Evolutionary conservation across 768 basidiomycete genomes (phyloP), one percentile per base, ranked within the genome.

Genomic region (Suillus tomentosus): DNA sequence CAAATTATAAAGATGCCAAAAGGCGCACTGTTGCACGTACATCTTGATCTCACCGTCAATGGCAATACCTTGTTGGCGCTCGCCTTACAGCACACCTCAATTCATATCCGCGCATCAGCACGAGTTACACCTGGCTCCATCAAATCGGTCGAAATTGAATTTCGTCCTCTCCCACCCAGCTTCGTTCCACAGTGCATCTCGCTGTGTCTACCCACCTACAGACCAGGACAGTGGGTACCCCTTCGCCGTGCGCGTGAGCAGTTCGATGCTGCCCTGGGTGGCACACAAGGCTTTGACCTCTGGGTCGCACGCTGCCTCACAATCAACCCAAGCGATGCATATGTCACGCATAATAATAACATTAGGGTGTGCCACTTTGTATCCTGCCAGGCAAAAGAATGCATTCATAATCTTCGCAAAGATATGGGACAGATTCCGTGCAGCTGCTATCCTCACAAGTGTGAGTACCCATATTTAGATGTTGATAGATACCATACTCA

Each of bases 351-450:
- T 65, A 90, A 90, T 60, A 90, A 88, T 5, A 80, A 87, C 11
- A 76, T 80, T 3, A 89, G 90, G 82, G 91, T 86, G 61, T 11
- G 69, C 43, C 24, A 24, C 11, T 17, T 22, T 37, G 13, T 45
- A 14, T 37, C 9, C 37, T 34, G 42, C 10, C 47, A 1, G 37
- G 17, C 48, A 58, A 42, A 47, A 11, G 53, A n/a, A 50, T 53
- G 22, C 36, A 55, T 8, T 62, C 61, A 42, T 62, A 24, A 43
- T 61, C 6, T 19, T 22, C 11, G 45, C 22, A 42, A 64, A 92
- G 90, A 92, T 93, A 56, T 93, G 91, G 91, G 72, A 84, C 51
- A 91, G 91, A 66, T 93, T 94, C 70, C 67, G 70, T 17, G 85
- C 78, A 69, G 87, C 83, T 0, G 87, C 87, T 67, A 36, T 57